These are phyloP conservation scores for Stemphylium beticola DNA, from an alignment of 2,329 filamentous ascomycete genomes.

Conservation along the genomic window DNA sequence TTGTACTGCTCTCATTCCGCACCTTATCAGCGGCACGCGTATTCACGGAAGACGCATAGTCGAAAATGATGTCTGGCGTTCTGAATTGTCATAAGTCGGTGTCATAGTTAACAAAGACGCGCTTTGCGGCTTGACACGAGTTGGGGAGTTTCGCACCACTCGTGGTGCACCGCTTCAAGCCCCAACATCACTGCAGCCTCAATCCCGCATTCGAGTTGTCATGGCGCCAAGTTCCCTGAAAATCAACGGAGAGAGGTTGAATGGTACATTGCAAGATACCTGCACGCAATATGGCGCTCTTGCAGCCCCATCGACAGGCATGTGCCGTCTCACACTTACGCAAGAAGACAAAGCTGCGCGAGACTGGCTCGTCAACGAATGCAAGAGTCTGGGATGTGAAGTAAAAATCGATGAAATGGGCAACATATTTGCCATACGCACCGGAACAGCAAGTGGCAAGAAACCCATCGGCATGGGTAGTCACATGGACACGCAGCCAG, in stretches of 20 bases:
- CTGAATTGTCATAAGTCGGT: slow-evolving; percentile 22
- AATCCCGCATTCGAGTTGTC: neutral
- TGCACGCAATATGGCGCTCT: slow-evolving; percentile 39
- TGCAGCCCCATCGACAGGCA: slow-evolving; percentile 61
- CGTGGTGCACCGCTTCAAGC: neutral
- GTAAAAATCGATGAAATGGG: slow-evolving; percentile 46
- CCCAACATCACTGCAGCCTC: neutral
- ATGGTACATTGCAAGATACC: slow-evolving; percentile 32
- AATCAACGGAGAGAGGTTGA: slow-evolving; percentile 35
- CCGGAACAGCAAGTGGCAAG: slow-evolving; percentile 53
- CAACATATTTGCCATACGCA: slow-evolving; percentile 42
- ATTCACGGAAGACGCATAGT: slow-evolving; percentile 6
- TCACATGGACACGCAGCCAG: slow-evolving; percentile 63
- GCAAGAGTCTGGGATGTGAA: slow-evolving; percentile 35
- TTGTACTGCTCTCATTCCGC: slow-evolving; percentile 14
- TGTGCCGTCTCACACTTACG: slow-evolving; percentile 71
- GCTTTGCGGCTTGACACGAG: slow-evolving; percentile 14
- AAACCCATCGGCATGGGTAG: slow-evolving; percentile 50
- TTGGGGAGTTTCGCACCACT: neutral
- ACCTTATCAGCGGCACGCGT: slow-evolving; percentile 27
- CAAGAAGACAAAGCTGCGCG: slow-evolving; percentile 36
- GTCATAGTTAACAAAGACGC: slow-evolving; percentile 16
- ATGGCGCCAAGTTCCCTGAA: slow-evolving; percentile 15
- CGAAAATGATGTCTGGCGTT: neutral
- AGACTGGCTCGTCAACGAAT: slow-evolving; percentile 41